phyloP scores from a whole-genome alignment of 768 basidiomycete genomes.

The Boletus subparvulus region DNA sequence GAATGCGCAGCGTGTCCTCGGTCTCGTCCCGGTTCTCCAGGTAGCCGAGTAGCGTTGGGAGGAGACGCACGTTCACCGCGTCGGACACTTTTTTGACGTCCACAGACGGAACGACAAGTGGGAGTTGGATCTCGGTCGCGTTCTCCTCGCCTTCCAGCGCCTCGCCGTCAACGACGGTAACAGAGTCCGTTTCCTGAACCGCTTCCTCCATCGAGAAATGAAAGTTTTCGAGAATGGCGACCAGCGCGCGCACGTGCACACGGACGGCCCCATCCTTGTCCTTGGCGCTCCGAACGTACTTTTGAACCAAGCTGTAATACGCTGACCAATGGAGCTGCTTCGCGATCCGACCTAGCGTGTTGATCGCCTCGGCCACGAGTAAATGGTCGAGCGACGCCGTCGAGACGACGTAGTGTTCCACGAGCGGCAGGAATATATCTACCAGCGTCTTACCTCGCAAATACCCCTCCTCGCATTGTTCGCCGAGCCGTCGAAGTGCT shows the following conservation, averaged over 20 bases:
- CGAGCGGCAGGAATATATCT: slow-evolving; percentile 85
- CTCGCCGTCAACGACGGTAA: slow-evolving; percentile 33
- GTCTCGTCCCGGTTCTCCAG: slow-evolving; percentile 81
- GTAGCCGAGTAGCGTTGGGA: slow-evolving; percentile 78
- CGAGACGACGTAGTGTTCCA: slow-evolving; percentile 74
- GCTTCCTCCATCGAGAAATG: slow-evolving; percentile 80
- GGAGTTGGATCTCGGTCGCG: slow-evolving; percentile 6
- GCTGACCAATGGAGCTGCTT: slow-evolving; percentile 78
- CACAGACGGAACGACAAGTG: neutral
- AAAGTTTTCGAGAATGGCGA: slow-evolving; percentile 85
- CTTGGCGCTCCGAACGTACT: slow-evolving; percentile 70
- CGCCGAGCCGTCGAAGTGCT: slow-evolving; percentile 82
- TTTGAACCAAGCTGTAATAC: slow-evolving; percentile 77
- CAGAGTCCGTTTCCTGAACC: slow-evolving; percentile 31
- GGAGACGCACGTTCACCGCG: slow-evolving; percentile 68
- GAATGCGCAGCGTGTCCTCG: slow-evolving; percentile 85
- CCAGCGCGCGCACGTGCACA: slow-evolving; percentile 80
- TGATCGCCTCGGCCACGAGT: slow-evolving; percentile 86
- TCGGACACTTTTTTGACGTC: slow-evolving; percentile 57
- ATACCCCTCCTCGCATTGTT: slow-evolving; percentile 64
- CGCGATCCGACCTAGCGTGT: slow-evolving; percentile 74
- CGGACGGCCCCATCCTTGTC: slow-evolving; percentile 72
- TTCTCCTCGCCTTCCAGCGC: slow-evolving; percentile 31
- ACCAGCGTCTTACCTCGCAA: slow-evolving; percentile 68
- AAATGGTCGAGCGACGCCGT: slow-evolving; percentile 72